These are phyloP conservation scores for Solanum chilense DNA, from an alignment of 257 asterid genomes.

Conservation along the genomic window DNA sequence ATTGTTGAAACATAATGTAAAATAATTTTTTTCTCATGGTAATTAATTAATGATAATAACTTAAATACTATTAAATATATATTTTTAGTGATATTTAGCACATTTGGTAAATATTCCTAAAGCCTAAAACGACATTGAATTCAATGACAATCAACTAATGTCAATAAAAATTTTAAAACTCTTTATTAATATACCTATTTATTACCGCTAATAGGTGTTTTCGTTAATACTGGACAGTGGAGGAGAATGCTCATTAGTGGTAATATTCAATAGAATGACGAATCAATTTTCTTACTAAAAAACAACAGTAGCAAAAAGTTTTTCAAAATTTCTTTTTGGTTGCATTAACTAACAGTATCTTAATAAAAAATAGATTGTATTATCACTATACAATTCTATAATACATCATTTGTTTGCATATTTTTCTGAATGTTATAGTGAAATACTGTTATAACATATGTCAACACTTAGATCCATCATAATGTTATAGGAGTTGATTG, in stretches of 20 bases:
- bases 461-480: not conserved
- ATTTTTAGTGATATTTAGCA: not conserved
- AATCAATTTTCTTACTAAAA: not conserved
- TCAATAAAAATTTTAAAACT: too few species aligned
- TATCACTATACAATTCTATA: not conserved
- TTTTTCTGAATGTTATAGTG: not conserved
- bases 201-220: accelerated
- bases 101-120: too few species aligned
- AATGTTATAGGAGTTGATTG: not conserved
- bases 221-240: not conserved
- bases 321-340: not conserved
- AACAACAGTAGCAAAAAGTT: not conserved
- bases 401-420: not conserved
- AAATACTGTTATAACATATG: not conserved
- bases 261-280: not conserved
- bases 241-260: not conserved
- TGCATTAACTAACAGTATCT: not conserved
- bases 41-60: too few species aligned
- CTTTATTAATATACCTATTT: too few species aligned
- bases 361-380: too few species aligned
- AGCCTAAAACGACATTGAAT: too few species aligned
- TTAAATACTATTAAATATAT: too few species aligned
- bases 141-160: not conserved
- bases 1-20: not conserved
- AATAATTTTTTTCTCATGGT: too few species aligned